Base-by-base conservation (phyloP, 805 yeast species). In the Suhomyces sp. region DNA sequence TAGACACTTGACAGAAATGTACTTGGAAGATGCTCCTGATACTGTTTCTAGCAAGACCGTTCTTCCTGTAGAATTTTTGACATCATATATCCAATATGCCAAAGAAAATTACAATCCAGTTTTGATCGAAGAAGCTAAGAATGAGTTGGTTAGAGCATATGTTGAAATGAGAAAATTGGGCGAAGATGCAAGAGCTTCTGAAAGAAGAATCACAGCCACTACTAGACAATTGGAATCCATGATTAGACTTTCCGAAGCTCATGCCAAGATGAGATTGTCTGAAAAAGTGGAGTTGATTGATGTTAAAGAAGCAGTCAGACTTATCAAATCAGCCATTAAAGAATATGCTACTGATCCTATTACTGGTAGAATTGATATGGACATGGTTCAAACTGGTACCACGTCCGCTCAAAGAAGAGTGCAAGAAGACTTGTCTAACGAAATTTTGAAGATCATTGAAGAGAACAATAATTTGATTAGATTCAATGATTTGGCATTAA, bases 281-380 rank as follows among this genome's bases (percentile, higher is more conserved):
- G 63, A 70, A 1, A 56, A 50, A 0, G 99, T 93, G 4, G 83
- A 81, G 36, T 68, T 84, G 17, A 72, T 70, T 19, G 99, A 93
- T 59, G 98, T 93, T 5, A 72, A 74, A 41, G 99, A 93, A 58
- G 95, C 98, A 0, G 97, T 90, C 3, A 76, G 99, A 47, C 70
- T 93, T 47, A 93, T 91, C 56, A 81, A 84, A 50, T 77, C 95
- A 3, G 99, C 99, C 10, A 86, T 93, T 46, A 93, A 93, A 58
- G 98, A 93, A 46, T 93, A 93, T 58, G 99, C 99, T 11, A 93
- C 96, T 3, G 99, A 93, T 65, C 98, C 98, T 16, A 70, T 82
- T 22, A 91, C 98, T 0, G 99, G 99, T 19, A 77, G 93, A 51
- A 93, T 93, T 47, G 98, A 93, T 57, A 88, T 93, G 96, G 96